Base-by-base conservation (phyloP, 169 alveolate genomes). In the Plasmodium reichenowi region DNA sequence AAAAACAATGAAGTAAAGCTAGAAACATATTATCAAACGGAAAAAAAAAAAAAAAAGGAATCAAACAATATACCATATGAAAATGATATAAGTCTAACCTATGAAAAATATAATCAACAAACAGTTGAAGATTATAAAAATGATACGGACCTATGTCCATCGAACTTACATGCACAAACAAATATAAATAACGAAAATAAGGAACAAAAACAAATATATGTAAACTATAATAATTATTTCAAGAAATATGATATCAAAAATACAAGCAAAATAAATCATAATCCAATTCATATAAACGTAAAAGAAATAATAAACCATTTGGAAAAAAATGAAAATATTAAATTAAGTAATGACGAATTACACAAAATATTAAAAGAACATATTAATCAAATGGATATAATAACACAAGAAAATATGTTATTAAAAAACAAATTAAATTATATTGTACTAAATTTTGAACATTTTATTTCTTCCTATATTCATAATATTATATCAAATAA, bases 361-460 rank as follows among this genome's bases (percentile, higher is more conserved):
- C 59, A 43, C 17, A 43, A 67, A 56, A 29, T 83, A 45, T 48
- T 45, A 20, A n/a, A 43, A n/a, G 74, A 67, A 10, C 72, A 83
- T 48, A 15, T 83, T 45, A 68, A 62, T 58, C 67, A 72, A 29
- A 43, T 17, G 22, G 6, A 17, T 48, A 48, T 72, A 72, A 50
- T 86, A 24, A 86, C 64, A 74, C 71, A 86, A 45, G 92, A 86
- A 48, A 86, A 86, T 56, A 20, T n/a, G 9, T 17, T 86, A 48
- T 56, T 86, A 32, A 86, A 73, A 67, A 86, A 86, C 10, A 86
- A 86, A 64, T 67, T 86, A 86, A 86, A 86, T 72, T 86, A 71
- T 32, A 86, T 86, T 54, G 32, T 71, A 3, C 54, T 86, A 7
- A 86, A 86, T 62, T 70, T 72, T 3, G 92, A 72, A 17, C 22